Conservation (phyloP, 179 eudicot species). For the Silene noctiflora region DNA sequence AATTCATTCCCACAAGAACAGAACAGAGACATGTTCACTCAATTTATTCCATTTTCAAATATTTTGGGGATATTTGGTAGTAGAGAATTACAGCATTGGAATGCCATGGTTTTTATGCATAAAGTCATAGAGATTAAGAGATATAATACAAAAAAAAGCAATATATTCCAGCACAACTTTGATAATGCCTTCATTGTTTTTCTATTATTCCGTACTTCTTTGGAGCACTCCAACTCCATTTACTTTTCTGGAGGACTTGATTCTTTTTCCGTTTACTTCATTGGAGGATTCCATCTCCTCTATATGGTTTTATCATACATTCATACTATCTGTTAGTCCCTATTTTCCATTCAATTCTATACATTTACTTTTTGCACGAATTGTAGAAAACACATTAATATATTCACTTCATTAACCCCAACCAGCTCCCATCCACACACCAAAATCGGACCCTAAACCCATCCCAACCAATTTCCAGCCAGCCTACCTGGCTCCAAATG, state of each 20-base stretch:
- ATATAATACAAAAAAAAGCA: not conserved
- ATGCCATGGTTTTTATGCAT: not conserved
- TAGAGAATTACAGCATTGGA: not conserved
- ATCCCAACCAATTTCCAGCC: too few species aligned
- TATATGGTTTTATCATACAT: not conserved
- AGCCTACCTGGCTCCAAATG: too few species aligned
- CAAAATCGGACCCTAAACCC: too few species aligned
- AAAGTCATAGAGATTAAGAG: not conserved
- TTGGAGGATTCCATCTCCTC: not conserved
- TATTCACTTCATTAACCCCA: too few species aligned
- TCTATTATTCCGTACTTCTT: not conserved
- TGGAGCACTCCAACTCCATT: not conserved
- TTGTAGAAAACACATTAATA: not conserved
- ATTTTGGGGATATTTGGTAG: not conserved
- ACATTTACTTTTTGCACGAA: not conserved
- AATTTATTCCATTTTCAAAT: not conserved
- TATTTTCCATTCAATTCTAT: not conserved
- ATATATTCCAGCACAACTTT: not conserved
- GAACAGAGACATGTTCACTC: not conserved
- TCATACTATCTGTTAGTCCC: not conserved
- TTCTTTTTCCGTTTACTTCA: not conserved
- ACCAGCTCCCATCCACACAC: too few species aligned
- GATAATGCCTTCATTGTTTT: not conserved
- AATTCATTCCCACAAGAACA: not conserved
- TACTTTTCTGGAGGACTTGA: not conserved